A percentile compares a stretch with the other conserved stretches of the same genome.
Conservation (phyloP, 73 alveolate genomes). For the Uronychia setigera region DNA sequence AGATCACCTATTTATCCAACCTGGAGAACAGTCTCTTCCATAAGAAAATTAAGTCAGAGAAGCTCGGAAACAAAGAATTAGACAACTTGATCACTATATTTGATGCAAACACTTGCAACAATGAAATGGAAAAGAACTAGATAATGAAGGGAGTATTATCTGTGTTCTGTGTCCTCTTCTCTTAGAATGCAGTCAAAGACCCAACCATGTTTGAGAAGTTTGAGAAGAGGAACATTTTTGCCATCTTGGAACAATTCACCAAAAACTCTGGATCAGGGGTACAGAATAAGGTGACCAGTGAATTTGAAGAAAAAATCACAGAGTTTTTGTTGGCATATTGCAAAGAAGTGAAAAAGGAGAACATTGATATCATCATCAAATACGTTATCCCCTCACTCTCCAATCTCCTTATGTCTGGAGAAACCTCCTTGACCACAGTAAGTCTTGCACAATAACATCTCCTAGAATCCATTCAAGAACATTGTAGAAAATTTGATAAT, state of each 20-base stretch:
- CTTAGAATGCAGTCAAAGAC: neutral
- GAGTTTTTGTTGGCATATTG: neutral
- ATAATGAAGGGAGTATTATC: neutral
- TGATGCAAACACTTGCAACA: neutral
- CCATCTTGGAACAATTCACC: neutral
- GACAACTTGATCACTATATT: conserved; percentile 20
- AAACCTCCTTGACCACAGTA: neutral
- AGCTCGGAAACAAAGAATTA: conserved; percentile 28
- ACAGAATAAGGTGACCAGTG: neutral
- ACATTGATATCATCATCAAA: neutral
- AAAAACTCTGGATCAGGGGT: neutral
- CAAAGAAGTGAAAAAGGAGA: neutral
- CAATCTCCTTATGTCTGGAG: neutral
- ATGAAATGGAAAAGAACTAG: neutral
- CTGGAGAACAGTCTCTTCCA: conserved; percentile 7
- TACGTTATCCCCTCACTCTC: neutral
- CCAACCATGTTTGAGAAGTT: neutral
- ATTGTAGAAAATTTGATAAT: neutral
- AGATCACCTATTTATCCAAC: conserved; percentile 13
- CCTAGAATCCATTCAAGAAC: neutral
- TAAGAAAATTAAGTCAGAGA: conserved; percentile 40
- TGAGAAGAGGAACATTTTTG: neutral
- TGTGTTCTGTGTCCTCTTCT: neutral
- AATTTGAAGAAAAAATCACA: neutral
- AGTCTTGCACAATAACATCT: neutral